Base-by-base conservation (phyloP, 228 moss, liverwort and hornwort species). In the Sphagnum magellanicum region DNA sequence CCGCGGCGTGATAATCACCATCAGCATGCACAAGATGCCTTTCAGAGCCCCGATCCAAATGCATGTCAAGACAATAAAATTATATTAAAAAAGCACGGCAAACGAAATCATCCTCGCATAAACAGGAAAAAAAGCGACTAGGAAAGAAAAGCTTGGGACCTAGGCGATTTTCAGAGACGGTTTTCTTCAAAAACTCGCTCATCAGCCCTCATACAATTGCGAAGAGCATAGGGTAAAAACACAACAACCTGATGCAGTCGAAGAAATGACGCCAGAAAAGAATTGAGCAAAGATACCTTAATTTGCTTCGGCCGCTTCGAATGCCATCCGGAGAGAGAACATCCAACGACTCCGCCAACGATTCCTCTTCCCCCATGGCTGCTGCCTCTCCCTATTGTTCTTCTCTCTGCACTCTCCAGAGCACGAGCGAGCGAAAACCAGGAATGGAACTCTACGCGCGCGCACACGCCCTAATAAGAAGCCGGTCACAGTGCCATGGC, bases 1-100 rank as follows among this genome's bases (percentile, higher is more conserved):
- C 96, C 68, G 93, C 81, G 63, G 88, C 87, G 71, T 96, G 96
- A 71, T 77, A 96, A 67, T 96, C 93, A n/a, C 96, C 96, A 74
- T 93, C 81, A 62, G 88, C 81, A 72, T 96, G 96, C 62, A 96
- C 93, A 77, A 93, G 84, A 67, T 83, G 82, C 88, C 96, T 96
- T 73, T 68, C 61, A 57, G 59, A 60, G 64, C 63, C 59, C 32
- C 32, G 3, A 32, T 32, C 32, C 32, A 71, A 50, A 48, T 60
- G 50, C 50, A 46, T 48, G 55, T 68, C 74, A 79, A 32, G 32
- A 32, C 3, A 32, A 32, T 32, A 32, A 3, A 32, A 3, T 32
- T 32, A 32, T 32, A 32, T 32, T 32, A 32, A 32, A 32, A 3
- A 32, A 32, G 32, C 32, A 32, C 32, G 55, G 8, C 67, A 9